Base-by-base conservation (phyloP, 805 yeast species). In the Yamadazyma insecticola region DNA sequence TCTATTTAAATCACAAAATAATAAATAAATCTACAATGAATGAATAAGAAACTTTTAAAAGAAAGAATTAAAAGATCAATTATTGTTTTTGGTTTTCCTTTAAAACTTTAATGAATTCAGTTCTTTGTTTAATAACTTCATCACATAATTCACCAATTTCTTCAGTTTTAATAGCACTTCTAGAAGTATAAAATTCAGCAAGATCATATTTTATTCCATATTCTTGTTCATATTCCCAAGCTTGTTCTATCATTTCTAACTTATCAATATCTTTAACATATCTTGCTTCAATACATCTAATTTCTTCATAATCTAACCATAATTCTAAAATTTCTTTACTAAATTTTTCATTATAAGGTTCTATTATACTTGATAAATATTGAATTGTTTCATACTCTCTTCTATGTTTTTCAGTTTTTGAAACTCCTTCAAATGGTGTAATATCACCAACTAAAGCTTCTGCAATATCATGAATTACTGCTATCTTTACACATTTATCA, bases 261-360 rank as follows among this genome's bases (percentile, higher is more conserved):
- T 90, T 90, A 58, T 90, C 97, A 39, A 92, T 77, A 57, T 90
- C 97, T 61, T 90, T 90, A 41, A 90, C 96, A 44, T 86, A 85
- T 33, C 79, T 69, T 9, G 97, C 96, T 56, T 90, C 97, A 16
- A 75, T 54, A 25, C 81, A 75, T 44, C 86, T 69, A 45, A 85
- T 81, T 49, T 81, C 78, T 62, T 90, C 98, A 59, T 90, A 90
- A 53, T 87, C 96, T 34, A 79, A 60, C 95, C 96, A 90, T 39
- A 78, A 70, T 23, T 78, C 79, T 37, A 69, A 53, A 31, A 90
- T 67, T 43, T 83, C 88, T 20, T 59, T 43, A 9, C 92, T 79
- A 22, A 81, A 84, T 12, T 40, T 44, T 7, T 59, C 57, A 51
- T 83, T 83, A 50, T 84, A 80, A n/a, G 81, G 79, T 35, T 63